Evolutionary conservation across 2,329 filamentous ascomycete genomes (phyloP).

Genomic region (Cercospora berteroae): DNA sequence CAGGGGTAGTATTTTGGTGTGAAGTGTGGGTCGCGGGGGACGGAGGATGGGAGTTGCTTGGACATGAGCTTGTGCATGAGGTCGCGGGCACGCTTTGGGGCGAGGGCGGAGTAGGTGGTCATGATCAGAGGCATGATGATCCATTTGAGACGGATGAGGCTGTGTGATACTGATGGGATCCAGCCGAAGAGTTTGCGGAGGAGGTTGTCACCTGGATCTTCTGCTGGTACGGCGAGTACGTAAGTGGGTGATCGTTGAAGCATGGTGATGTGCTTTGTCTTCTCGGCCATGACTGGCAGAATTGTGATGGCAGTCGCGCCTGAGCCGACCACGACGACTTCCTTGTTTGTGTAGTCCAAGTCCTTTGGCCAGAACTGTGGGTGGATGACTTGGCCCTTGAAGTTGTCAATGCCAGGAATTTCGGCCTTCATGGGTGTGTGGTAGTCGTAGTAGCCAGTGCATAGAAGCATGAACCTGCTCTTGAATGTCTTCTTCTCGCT

Average conservation of each 20-base stretch:
- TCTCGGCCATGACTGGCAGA: conserved; percentile 65
- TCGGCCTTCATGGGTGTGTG: conserved; percentile 57
- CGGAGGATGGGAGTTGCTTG: conserved; percentile 48
- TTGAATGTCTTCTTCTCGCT: conserved; percentile 39
- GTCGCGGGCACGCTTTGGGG: conserved; percentile 33
- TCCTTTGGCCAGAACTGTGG: conserved; percentile 75
- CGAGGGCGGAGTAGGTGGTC: conserved; percentile 36
- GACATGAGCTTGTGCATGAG: conserved; percentile 47
- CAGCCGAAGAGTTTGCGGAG: conserved; percentile 28
- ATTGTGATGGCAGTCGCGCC: conserved; percentile 80
- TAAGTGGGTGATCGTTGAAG: conserved; percentile 77
- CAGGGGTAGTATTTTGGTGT: conserved; percentile 53
- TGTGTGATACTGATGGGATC: conserved; percentile 30
- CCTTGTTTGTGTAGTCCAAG: conserved; percentile 64
- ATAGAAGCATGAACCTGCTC: conserved; percentile 57
- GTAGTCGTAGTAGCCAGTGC: conserved; percentile 73
- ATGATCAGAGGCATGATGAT: conserved; percentile 38
- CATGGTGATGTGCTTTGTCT: conserved; percentile 69
- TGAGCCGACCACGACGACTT: conserved; percentile 69
- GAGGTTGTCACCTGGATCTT: conserved; percentile 32
- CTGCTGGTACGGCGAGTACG: conserved; percentile 32
- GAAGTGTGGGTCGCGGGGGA: conserved; percentile 43
- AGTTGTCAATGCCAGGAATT: conserved; percentile 67
- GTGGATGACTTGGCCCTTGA: conserved; percentile 63
- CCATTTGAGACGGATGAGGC: conserved; percentile 39